These are phyloP conservation scores for Corchorus capsularis DNA, from an alignment of 345 rosid genomes.

Conservation along the genomic window DNA sequence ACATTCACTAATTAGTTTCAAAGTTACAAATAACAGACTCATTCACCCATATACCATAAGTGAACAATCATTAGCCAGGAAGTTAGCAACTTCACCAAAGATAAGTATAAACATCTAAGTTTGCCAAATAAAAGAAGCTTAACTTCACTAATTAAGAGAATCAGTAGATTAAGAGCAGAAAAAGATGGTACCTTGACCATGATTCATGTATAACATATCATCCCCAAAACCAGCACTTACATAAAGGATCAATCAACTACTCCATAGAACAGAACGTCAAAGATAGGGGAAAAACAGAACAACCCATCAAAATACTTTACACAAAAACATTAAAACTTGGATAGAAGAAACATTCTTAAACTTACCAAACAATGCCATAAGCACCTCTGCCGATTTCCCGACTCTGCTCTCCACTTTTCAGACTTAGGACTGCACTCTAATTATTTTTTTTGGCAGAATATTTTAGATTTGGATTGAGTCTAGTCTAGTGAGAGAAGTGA, in stretches of 20 bases:
- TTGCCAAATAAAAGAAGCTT: neutral
- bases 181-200: neutral
- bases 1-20: neutral
- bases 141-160: neutral
- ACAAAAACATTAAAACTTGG: neutral
- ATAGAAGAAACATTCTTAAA: neutral
- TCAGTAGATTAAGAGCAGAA: neutral
- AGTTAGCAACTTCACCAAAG: neutral
- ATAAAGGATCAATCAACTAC: neutral
- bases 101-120: neutral
- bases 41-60: neutral
- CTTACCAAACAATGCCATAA: slow-evolving; percentile 71
- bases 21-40: no score
- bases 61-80: neutral
- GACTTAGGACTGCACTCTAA: no score
- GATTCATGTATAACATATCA: neutral
- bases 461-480: no score
- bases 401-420: no score
- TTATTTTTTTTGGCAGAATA: no score
- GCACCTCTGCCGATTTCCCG: slow-evolving; percentile 69
- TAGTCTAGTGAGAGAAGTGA: no score
- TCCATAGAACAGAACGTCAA: neutral
- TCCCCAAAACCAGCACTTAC: slow-evolving; percentile 1
- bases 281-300: neutral
- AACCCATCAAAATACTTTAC: slow-evolving; percentile 11